phyloP scores from a whole-genome alignment of 331 rosid species.

The Quercus lobata region DNA sequence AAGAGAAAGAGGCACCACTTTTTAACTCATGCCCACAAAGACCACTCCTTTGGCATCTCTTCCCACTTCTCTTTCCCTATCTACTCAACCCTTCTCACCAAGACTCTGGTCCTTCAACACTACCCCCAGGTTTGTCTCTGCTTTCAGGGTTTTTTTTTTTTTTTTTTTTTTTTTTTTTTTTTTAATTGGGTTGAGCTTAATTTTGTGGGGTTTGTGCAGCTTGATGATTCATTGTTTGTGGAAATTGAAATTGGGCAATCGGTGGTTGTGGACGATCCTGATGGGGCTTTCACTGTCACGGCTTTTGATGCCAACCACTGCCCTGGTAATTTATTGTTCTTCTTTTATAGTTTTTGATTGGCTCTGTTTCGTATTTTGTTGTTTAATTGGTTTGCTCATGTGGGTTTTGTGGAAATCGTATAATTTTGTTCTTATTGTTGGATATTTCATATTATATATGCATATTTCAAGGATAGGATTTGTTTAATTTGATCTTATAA shows the following conservation, averaged over 20 bases:
- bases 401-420: not conserved
- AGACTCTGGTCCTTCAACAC: conserved; percentile 46
- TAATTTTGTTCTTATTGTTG: not conserved
- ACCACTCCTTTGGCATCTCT: conserved; percentile 54
- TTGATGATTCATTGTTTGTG: conserved; percentile 47
- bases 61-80: conserved; percentile 51
- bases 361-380: not conserved
- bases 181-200: not conserved
- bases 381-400: not conserved
- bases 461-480: not conserved
- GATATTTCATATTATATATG: not conserved
- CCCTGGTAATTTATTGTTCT: conserved; percentile 40
- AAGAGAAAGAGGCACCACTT: conserved; percentile 62
- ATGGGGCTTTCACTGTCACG: conserved; percentile 52
- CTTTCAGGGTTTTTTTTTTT: not conserved
- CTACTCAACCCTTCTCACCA: conserved; percentile 60
- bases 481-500: not conserved
- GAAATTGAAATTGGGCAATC: conserved; percentile 53
- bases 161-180: not conserved
- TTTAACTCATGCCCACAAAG: conserved; percentile 80
- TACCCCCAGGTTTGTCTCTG: conserved; percentile 34
- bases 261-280: conserved; percentile 43
- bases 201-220: conserved; percentile 25
- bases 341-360: not conserved
- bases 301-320: conserved; percentile 85